Evolutionary conservation across 2,329 filamentous ascomycete species (phyloP).

Genomic region (Diaporthe destruens): DNA sequence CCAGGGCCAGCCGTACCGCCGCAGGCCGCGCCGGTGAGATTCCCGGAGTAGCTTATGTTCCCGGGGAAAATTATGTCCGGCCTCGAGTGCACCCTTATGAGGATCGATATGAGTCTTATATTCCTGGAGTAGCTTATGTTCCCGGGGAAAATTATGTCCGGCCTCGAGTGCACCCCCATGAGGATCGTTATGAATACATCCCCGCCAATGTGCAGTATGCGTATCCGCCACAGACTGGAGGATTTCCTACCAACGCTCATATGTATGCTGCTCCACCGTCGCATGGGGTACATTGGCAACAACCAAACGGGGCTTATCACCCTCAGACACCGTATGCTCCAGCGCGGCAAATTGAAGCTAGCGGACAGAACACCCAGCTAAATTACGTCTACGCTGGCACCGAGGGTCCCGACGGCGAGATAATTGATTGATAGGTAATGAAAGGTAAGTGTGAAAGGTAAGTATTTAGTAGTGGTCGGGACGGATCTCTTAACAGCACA

Average conservation of each 20-base stretch:
- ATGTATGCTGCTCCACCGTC: neutral
- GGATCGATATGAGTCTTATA: neutral
- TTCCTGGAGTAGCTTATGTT: neutral
- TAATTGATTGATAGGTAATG: neutral
- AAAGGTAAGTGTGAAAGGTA: neutral
- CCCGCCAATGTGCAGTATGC: neutral
- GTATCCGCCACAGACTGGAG: neutral
- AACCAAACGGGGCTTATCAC: too few species aligned
- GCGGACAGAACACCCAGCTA: neutral
- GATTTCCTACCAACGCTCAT: neutral
- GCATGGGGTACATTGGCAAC: neutral
- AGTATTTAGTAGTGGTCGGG: too few species aligned
- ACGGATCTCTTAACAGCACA: too few species aligned
- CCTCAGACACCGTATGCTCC: neutral
- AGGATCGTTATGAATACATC: neutral
- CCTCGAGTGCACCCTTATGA: neutral
- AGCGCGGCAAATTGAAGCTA: neutral
- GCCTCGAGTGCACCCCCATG: neutral
- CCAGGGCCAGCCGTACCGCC: too few species aligned
- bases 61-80: neutral
- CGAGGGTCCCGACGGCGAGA: slow-evolving; percentile 5
- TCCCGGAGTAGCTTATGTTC: neutral
- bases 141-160: neutral
- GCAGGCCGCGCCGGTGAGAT: neutral
- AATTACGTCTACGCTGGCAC: neutral